Evolutionary conservation across 805 yeast species (phyloP), one percentile per base, ranked within the genome.

Genomic region (Ogataea paraovalis): DNA sequence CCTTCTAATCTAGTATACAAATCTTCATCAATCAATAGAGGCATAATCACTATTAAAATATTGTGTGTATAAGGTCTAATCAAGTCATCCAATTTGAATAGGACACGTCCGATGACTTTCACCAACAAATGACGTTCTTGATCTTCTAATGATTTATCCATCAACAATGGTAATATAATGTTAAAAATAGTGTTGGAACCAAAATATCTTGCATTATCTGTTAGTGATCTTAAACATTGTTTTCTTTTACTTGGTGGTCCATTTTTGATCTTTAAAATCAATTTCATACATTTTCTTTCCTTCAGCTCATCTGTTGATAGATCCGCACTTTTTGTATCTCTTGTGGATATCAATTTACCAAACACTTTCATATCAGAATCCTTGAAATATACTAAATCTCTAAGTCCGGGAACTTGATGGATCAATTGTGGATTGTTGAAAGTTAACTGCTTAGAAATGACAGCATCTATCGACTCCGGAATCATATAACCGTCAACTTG

Each of bases 101-200:
- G 63, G 0, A 88, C 71, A 32, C 96, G 70, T 33, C 83, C 88
- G 13, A 87, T 68, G 8, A 87, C 78, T 62, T 90, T 91, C 13
- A 89, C 85, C 47, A 92, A 69, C 12, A 89, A 63, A 67, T 88
- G 95, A 16, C 96, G 75, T 63, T 92, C 97, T 53, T 82, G 86
- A 41, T 87, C 94, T 53, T 83, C 92, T 23, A 90, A 66, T 3
- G 78, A 65, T 36, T 80, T 80, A 51, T 88, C 96, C 60, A 85
- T 68, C 39, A 91, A 66, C 22, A 92, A 65, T 0, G 97, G 96
- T 14, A 91, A 68, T n/a, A 88, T 72, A 50, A 80, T 82, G 47
- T 80, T 77, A 56, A 91, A 83, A 14, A 91, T 63, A 0, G 80
- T 59, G 41, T 79, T 75, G 0, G 96, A 84, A 0, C 96, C 97